Base-by-base conservation (phyloP, 805 yeast genomes). In the Kuraishia borneana region DNA sequence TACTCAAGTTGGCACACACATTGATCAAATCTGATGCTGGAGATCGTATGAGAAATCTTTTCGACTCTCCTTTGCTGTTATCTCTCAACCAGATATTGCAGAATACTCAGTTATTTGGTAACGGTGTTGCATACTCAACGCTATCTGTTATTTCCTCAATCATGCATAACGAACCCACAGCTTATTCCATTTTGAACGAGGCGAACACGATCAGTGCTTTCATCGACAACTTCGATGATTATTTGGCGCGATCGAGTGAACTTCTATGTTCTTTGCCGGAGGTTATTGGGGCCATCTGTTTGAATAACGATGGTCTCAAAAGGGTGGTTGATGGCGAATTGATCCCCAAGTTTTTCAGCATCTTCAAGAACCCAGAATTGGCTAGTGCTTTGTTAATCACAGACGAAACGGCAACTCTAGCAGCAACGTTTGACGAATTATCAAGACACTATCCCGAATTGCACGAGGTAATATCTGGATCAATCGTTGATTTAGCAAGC, bases 91-190 rank as follows among this genome's bases (percentile, higher is more conserved):
- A 60, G 36, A 68, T 88, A 2, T 45, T 88, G 13, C 46, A 51
- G 10, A 61, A 83, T 44, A 73, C 81, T 1, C 42, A 53, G 0
- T 53, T 70, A 0, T 83, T 85, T 60, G 95, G 95, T 0, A 71
- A 75, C 26, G 65, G 73, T 12, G 54, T 83, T 10, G 52, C 83
- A 10, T 62, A 83, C 0, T 61, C 71, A 17, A 68, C 83, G 0
- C 51, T 88, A 25, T 78, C 74, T 39, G 69, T 78, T 9, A 65
- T 85, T 16, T 69, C 79, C 27, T 68, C 69, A 9, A 83, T 85
- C 39, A 75, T 88, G 20, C 89, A 88, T 50, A 82, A 80, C 43
- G 96, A 89, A 46, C 96, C 96, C 6, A 85, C 96, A 1, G 83
- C 95, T 3, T 88, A 69, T 47, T 68, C 81, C 2, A 76, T 88